These are phyloP conservation scores for Aspergillus ochraceus DNA, from an alignment of 2,329 filamentous ascomycete species.

Conservation along the genomic window DNA sequence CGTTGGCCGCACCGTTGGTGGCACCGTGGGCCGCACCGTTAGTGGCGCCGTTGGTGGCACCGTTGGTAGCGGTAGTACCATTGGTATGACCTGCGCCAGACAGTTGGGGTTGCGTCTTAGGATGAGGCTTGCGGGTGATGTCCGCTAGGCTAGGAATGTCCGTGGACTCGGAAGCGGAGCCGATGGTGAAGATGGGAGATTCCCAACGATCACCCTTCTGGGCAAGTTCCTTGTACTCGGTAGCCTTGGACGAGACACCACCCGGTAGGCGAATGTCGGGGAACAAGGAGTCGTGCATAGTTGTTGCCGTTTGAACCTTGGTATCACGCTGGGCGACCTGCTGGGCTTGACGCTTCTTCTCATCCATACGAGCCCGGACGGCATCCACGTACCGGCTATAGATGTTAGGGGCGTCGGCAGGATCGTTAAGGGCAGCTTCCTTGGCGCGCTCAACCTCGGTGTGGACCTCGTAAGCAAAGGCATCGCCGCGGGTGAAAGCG, in stretches of 20 bases:
- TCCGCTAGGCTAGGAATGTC: conserved; percentile 63
- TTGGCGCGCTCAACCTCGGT: conserved; percentile 74
- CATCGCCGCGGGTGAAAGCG: conserved; percentile 73
- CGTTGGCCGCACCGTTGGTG: conserved; percentile 17
- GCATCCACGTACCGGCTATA: conserved; percentile 82
- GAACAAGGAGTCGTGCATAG: conserved; percentile 89
- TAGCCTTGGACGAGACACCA: conserved; percentile 89
- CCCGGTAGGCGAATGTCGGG: conserved; percentile 80
- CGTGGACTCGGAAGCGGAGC: conserved; percentile 69
- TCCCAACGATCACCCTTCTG: conserved; percentile 91
- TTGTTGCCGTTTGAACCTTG: conserved; percentile 79
- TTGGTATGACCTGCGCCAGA: conserved; percentile 17
- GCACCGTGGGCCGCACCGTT: background rate
- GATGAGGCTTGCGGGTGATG: conserved; percentile 61
- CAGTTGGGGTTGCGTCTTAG: conserved; percentile 32
- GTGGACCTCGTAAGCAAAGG: conserved; percentile 73
- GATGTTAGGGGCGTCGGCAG: conserved; percentile 74
- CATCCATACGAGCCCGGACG: conserved; percentile 68
- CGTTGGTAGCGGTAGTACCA: conserved; percentile 14
- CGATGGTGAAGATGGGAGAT: conserved; percentile 88
- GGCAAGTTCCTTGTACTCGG: conserved; percentile 86
- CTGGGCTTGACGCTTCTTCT: conserved; percentile 69
- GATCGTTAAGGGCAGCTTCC: conserved; percentile 65
- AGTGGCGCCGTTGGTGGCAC: conserved; percentile 12
- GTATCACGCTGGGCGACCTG: conserved; percentile 59